Evolutionary conservation across 148 eudicot genomes (phyloP).

Genomic region (Silene conica): DNA sequence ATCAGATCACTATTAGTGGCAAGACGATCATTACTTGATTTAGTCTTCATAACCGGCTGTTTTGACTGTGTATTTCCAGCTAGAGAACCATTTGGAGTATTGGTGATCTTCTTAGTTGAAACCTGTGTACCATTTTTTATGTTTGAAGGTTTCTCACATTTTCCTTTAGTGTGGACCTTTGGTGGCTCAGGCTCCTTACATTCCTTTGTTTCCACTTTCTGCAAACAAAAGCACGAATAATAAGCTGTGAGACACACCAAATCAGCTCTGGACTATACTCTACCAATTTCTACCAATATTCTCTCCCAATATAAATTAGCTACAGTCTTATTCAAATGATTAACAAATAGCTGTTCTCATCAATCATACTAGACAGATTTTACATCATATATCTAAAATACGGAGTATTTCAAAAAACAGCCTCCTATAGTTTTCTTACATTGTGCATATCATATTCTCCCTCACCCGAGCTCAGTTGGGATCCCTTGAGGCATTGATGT

Average conservation of each 20-base stretch:
- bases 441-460: not conserved
- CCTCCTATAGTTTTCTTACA: too few relatives aligned
- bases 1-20: conserved; percentile 27
- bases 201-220: conserved; percentile 37
- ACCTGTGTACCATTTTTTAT: conserved; percentile 22
- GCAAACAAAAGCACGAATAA: conserved; percentile 4
- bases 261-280: not conserved
- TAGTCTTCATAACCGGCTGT: conserved; percentile 37
- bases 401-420: too few relatives aligned
- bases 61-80: conserved; percentile 36
- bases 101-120: conserved; percentile 34
- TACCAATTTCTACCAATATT: not conserved
- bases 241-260: conserved; percentile 6
- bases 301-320: too few relatives aligned
- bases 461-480: not conserved
- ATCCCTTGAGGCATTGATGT: not conserved
- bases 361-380: too few relatives aligned
- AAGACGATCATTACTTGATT: conserved; percentile 41
- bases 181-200: conserved; percentile 32
- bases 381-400: too few relatives aligned
- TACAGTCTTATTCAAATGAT: too few relatives aligned
- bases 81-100: conserved; percentile 46
- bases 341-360: too few relatives aligned
- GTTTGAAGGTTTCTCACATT: conserved; percentile 37
- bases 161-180: conserved; percentile 35